Evolutionary conservation across 257 asterid genomes (phyloP), one percentile per base, ranked within the genome.

Genomic region (Fraxinus cuspidata): DNA sequence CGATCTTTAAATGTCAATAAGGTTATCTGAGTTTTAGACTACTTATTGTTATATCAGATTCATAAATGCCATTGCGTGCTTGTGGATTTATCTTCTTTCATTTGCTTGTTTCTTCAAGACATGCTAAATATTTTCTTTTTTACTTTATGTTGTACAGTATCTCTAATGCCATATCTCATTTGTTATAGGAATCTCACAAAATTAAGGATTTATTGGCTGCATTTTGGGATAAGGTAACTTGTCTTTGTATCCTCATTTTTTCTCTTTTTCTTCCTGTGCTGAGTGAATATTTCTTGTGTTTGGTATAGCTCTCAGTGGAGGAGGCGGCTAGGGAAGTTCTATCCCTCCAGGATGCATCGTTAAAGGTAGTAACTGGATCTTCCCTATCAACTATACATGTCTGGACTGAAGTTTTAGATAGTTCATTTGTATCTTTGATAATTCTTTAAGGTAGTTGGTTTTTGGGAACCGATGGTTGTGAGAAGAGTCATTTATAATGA

Each of bases 161-260:
- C 49, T 82, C 84, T 74, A 66, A 80, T 71, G 49, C 77, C 35
- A 85, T 63, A 44, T 82, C 38, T 80, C 67, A 58, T 34, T 31
- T 44, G 79, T n/a, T 89, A 82, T 86, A 96, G 99, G 98, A 89
- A 74, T 90, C 88, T 84, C 89, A 87, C 80, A 92, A 84, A 81
- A 84, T 80, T 47, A 88, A 96, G 84, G 97, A 86, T 74, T 82
- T 87, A 65, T 86, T 96, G 92, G 96, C 95, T 79, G 94, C 90
- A 72, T 96, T 92, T 79, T 96, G 99, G 99, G 98, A 96, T 81
- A 89, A 89, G 94, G 99, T 94, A 85, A 74, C 28, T 76, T 80
- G 49, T 71, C 70, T 25, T 63, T 27, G 58, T 71, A 74, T 76
- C 53, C 72, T 78, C 70, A 51, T 60, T 77, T 77, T 19, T 70